These are phyloP conservation scores for Coemansia sp. DNA, from an alignment of 192 early-diverging fungal genomes.

Conservation along the genomic window DNA sequence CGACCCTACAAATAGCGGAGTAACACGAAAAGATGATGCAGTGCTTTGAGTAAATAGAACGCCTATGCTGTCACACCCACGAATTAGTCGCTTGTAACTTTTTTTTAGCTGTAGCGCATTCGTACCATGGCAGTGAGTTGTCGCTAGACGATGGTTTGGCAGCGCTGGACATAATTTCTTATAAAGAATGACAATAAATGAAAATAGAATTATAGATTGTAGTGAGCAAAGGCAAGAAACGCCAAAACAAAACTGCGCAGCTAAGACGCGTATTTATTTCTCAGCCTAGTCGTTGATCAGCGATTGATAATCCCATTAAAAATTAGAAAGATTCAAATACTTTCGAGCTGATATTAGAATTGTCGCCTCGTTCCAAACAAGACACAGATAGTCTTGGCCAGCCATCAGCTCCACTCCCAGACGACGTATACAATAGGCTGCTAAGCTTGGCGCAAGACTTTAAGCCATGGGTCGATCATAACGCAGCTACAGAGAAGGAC, in stretches of 20 bases:
- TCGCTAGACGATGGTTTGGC: conserved; percentile 20
- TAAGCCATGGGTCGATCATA: not conserved
- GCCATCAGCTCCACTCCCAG: not conserved
- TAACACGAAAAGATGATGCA: not conserved
- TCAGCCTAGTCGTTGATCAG: not conserved
- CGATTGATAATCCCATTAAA: not conserved
- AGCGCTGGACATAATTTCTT: conserved; percentile 9
- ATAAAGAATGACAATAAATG: not conserved
- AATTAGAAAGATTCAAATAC: not conserved
- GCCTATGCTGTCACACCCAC: not conserved
- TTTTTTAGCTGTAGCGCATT: not conserved
- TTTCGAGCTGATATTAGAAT: too few species aligned
- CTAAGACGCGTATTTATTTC: not conserved
- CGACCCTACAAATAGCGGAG: conserved; percentile 58
- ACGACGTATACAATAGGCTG: not conserved
- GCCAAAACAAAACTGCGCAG: not conserved
- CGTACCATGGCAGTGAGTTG: conserved; percentile 52
- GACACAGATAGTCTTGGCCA: not conserved
- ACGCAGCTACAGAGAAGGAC: not conserved
- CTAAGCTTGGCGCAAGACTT: not conserved
- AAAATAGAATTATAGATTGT: not conserved
- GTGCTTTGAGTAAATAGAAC: not conserved
- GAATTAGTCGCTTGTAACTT: not conserved
- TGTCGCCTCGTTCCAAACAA: not conserved
- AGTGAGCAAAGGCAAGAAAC: not conserved